Evolutionary conservation across 441 rosid species (phyloP), one percentile per base, ranked within the genome.

Genomic region (Theobroma grandiflorum): DNA sequence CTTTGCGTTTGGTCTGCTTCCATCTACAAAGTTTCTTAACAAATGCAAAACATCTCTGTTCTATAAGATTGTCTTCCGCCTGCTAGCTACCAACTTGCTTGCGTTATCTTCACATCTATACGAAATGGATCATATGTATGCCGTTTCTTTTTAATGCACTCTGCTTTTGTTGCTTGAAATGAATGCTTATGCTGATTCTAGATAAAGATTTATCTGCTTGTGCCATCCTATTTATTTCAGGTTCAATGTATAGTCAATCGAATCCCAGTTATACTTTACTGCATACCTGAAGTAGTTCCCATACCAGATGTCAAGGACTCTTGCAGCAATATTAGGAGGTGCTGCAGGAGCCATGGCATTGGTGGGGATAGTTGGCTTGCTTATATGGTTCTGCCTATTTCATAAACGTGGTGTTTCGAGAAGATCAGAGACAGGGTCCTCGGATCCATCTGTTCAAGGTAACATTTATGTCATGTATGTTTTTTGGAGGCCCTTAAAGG

Each of bases 241-340:
- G 87, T 70, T 88, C 83, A 69, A 84, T 88, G 89, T 81, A 71
- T 78, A 64, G n/a, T 78, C 45, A 66, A 74, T 82, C 79, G 68
- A 69, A 58, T 65, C 65, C 68, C 5, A 63, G 42, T 26, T 47
- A 74, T 59, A 76, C 62, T 65, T 72, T 78, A 65, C 79, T 69
- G 76, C 79, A 72, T 78, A 88, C 82, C 84, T 87, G 85, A 85
- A 89, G 86, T 79, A 82, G 79, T 88, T 88, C 85, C 90, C 73
- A 59, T 88, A 86, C 88, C 92, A 92, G 86, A 96, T 93, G 99
- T 91, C 99, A 92, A 84, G 79, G 89, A 77, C 80, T 89, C 94
- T 91, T 90, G 96, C 95, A 86, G 94, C 91, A 82, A 85, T 91
- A 88, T 73, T 92, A 82, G 99, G 99, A 83, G 96, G 95, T 85